Conservation (phyloP, 1,284 basidiomycete genomes). For the Ceratobasidium sp. region DNA sequence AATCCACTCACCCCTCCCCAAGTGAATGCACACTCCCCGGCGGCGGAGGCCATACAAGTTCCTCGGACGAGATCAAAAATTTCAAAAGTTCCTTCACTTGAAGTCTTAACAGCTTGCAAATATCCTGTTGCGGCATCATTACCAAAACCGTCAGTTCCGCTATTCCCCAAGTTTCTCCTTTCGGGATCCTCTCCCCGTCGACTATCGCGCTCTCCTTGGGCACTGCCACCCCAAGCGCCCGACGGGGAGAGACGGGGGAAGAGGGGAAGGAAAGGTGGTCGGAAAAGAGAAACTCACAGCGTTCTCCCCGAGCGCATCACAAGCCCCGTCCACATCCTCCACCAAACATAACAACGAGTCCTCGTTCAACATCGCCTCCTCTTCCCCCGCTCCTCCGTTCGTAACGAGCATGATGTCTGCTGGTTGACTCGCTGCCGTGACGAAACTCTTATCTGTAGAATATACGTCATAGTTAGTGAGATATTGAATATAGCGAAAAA, state of each 20-base stretch:
- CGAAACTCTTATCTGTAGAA: too few relatives aligned
- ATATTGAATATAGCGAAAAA: too few relatives aligned
- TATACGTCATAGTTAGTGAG: too few relatives aligned
- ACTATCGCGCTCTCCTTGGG: too few relatives aligned
- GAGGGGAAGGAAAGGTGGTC: not conserved
- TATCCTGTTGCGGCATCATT: not conserved
- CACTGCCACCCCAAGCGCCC: not conserved
- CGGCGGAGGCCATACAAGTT: slow-evolving; percentile 40
- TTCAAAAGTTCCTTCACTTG: slow-evolving; percentile 40
- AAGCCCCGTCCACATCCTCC: slow-evolving; percentile 35
- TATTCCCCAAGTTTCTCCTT: too few relatives aligned
- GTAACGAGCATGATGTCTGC: slow-evolving; percentile 6
- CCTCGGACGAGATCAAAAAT: slow-evolving; percentile 37
- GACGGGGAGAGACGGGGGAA: not conserved
- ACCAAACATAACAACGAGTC: slow-evolving; percentile 41
- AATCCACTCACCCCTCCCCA: slow-evolving; percentile 34
- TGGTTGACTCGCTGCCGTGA: too few relatives aligned
- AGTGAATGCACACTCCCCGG: slow-evolving; percentile 42
- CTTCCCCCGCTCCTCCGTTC: slow-evolving; percentile 4
- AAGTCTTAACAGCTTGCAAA: slow-evolving; percentile 34
- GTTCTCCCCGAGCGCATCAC: slow-evolving; percentile 38
- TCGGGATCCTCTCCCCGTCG: too few relatives aligned
- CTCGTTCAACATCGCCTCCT: slow-evolving; percentile 43
- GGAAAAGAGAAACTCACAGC: slow-evolving; percentile 18
- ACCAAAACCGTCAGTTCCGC: not conserved